Evolutionary conservation across 2,329 filamentous ascomycete species (phyloP).

Genomic region (Escovopsis sp.): DNA sequence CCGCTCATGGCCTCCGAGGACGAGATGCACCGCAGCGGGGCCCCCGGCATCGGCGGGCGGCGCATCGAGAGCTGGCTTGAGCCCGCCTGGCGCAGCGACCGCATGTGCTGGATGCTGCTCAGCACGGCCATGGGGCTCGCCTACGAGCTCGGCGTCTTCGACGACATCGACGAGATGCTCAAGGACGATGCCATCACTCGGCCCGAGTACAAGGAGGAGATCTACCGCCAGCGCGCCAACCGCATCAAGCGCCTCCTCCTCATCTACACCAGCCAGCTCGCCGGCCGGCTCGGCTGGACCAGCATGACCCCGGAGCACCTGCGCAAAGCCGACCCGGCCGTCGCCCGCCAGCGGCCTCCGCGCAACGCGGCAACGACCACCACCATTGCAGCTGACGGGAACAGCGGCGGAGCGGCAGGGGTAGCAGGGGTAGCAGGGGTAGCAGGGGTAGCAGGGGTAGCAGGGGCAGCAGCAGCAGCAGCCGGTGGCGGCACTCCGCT

Average conservation of each 20-base stretch:
- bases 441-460: too few species aligned
- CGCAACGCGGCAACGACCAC: constrained; percentile 18
- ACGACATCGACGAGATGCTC: constrained; percentile 62
- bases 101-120: constrained; percentile 96
- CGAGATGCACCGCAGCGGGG: constrained; percentile 16
- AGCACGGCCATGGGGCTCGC: constrained; percentile 80
- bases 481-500: constrained; percentile 30
- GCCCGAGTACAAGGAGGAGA: constrained; percentile 57
- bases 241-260: constrained; percentile 76
- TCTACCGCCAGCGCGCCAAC: constrained; percentile 59
- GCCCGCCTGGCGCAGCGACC: constrained; percentile 84
- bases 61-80: constrained; percentile 93
- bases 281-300: constrained; percentile 78
- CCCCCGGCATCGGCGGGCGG: constrained; percentile 57
- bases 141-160: constrained; percentile 91
- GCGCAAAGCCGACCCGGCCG: constrained; percentile 40
- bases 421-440: too few species aligned
- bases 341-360: constrained; percentile 32
- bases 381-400: too few species aligned
- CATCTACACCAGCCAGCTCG: constrained; percentile 88
- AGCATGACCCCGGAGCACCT: constrained; percentile 73
- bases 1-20: constrained; percentile 24
- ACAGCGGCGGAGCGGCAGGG: too few species aligned
- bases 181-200: constrained; percentile 42
- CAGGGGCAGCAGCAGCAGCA: too few species aligned